Evolutionary conservation across 2,329 filamentous ascomycete species (phyloP), one percentile per base, ranked within the genome.

Genomic region (Helicocarpus griseus): DNA sequence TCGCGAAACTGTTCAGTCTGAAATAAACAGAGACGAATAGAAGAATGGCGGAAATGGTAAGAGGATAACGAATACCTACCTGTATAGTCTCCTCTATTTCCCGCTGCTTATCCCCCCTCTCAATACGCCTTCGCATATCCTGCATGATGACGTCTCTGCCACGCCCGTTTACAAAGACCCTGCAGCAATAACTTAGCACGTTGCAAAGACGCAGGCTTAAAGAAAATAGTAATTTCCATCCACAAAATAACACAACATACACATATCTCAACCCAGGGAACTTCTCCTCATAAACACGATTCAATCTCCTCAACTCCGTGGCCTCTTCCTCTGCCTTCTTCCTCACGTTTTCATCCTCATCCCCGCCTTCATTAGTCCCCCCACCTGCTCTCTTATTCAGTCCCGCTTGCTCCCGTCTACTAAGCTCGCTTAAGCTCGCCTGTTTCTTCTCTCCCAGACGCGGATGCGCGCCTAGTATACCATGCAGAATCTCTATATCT

Each of bases 181-280:
- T 82, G 56, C 33, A 29, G n/a, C 8, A 13, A 21, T 28, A 13
- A 17, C 6, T 44, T 44, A 19, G 7, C 22, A 2, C 26, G 7
- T 4, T 11, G 24, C 29, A 31, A 31, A 13, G 21, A 31, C 22
- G 17, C 24, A 17, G 19, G 13, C 52, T 54, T n/a, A n/a, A 40
- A 56, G 58, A 53, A 48, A 14, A 51, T 24, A 21, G 26, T 33
- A 28, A n/a, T 40, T 13, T 14, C 19, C 14, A 41, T 21, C 33
- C 47, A 11, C 31, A 13, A 17, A 46, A 35, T 24, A 35, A 24
- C 19, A 33, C n/a, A 21, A 64, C 70, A 48, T 70, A 79, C 63
- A 95, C 88, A 73, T 94, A 96, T 69, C 85, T 77, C 64, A 96
- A 66, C 0, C 90, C 88, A 0, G 89, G 88, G 66, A 91, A 95